Conservation (phyloP, 805 yeast genomes). For the Hanseniaspora hatyaiensis region DNA sequence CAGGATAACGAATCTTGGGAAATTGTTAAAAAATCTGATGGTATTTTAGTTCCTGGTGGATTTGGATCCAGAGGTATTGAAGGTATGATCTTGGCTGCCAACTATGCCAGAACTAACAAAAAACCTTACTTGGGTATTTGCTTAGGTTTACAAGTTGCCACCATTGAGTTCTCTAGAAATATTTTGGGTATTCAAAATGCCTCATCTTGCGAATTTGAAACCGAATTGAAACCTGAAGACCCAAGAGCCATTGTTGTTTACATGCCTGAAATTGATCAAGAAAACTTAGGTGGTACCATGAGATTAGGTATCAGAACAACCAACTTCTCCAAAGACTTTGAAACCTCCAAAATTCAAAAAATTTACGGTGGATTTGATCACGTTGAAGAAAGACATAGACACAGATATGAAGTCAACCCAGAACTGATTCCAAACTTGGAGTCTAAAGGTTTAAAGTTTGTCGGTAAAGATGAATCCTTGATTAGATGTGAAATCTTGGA, state of each 20-base stretch:
- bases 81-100: conserved; percentile 94
- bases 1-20: conserved; percentile 95
- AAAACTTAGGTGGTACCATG: conserved; percentile 97
- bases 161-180: conserved; percentile 80
- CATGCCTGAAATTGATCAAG: conserved; percentile 97
- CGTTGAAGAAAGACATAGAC: conserved; percentile 93
- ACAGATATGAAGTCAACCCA: conserved; percentile 95
- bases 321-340: conserved; percentile 53
- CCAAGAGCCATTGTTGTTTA: conserved; percentile 66
- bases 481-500: conserved; percentile 92
- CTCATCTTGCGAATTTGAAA: conserved; percentile 72
- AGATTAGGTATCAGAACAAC: conserved; percentile 92
- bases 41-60: conserved; percentile 96
- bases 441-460: conserved; percentile 67
- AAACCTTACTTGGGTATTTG: conserved; percentile 95
- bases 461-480: conserved; percentile 84
- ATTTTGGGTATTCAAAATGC: conserved; percentile 58
- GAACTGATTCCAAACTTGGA: conserved; percentile 60
- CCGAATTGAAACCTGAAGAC: conserved; percentile 45
- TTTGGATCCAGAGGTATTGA: conserved; percentile 95
- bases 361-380: conserved; percentile 60
- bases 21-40: conserved; percentile 81
- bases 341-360: conserved; percentile 53
- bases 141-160: conserved; percentile 93
- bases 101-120: conserved; percentile 94